A percentile compares a stretch with the other conserved stretches of the same genome.
phyloP scores from a whole-genome alignment of 306 rosid genomes.

The Pachyrhizus erosus region DNA sequence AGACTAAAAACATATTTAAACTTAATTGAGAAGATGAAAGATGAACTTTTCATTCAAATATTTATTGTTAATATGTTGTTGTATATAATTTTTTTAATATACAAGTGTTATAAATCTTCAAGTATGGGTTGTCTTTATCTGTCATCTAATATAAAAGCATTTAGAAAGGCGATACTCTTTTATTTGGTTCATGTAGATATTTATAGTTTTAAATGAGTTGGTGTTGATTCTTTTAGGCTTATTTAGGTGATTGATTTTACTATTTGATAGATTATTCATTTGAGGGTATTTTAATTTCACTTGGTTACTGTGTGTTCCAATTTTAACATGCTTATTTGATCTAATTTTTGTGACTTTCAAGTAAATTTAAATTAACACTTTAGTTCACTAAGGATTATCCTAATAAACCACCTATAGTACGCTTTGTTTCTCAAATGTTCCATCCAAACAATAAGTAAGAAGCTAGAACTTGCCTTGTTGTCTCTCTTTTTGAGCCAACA shows the following conservation, averaged over 20 bases:
- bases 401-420: conserved; percentile 89
- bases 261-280: background rate
- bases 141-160: background rate
- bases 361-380: conserved; percentile 86
- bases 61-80: background rate
- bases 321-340: background rate
- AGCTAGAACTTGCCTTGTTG: background rate
- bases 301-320: background rate
- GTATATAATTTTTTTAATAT: background rate
- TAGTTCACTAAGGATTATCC: conserved; percentile 88
- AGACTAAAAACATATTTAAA: no score
- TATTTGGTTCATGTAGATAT: background rate
- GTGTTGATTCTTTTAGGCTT: background rate
- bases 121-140: background rate
- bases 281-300: background rate
- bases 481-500: background rate
- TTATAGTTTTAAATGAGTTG: background rate
- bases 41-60: background rate
- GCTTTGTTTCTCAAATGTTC: conserved; percentile 92
- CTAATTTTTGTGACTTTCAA: conserved; percentile 48
- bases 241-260: background rate
- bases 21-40: background rate
- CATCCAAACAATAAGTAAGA: conserved; percentile 85
- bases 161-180: background rate
- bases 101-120: background rate